phyloP scores from a whole-genome alignment of 2,329 filamentous ascomycete genomes.

The Fusarium aywerte region DNA sequence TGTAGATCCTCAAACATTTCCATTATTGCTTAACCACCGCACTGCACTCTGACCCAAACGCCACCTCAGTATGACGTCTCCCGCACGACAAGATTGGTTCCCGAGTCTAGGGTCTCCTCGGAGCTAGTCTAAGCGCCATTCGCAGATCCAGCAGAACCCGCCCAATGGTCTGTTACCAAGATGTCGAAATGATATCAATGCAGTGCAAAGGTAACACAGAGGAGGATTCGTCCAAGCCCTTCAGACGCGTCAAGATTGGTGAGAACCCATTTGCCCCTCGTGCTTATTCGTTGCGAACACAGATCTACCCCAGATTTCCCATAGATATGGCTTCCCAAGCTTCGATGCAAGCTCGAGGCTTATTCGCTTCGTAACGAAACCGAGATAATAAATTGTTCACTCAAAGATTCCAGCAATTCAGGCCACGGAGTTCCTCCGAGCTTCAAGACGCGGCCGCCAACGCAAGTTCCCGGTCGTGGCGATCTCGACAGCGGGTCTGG shows the following conservation, averaged over 20 bases:
- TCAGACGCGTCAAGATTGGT: conserved; percentile 9
- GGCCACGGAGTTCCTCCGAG: conserved; percentile 1
- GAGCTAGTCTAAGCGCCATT: conserved; percentile 23
- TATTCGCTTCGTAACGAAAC: conserved; percentile 20
- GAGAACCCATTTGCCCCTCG: not conserved
- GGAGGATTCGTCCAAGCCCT: not conserved
- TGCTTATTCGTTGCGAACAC: conserved; percentile 25
- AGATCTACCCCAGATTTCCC: conserved; percentile 28
- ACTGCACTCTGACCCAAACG: not conserved
- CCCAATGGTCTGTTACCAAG: conserved; percentile 4
- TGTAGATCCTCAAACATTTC: conserved; percentile 30
- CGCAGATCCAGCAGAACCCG: conserved; percentile 1
- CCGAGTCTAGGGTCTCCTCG: conserved; percentile 9
- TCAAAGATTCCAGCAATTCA: not conserved
- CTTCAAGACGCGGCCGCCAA: conserved; percentile 1
- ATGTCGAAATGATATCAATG: conserved; percentile 27
- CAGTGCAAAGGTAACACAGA: conserved; percentile 4
- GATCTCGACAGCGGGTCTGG: conserved; percentile 13
- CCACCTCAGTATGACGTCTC: conserved; percentile 26
- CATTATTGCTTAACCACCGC: conserved; percentile 20
- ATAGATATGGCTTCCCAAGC: not conserved
- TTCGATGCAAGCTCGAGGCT: conserved; percentile 19
- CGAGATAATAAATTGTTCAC: conserved; percentile 5
- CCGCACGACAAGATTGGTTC: conserved; percentile 10
- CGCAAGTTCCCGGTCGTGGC: conserved; percentile 32